Base-by-base conservation (phyloP, 352 stramenopile genomes). In the Globisporangium polare region DNA sequence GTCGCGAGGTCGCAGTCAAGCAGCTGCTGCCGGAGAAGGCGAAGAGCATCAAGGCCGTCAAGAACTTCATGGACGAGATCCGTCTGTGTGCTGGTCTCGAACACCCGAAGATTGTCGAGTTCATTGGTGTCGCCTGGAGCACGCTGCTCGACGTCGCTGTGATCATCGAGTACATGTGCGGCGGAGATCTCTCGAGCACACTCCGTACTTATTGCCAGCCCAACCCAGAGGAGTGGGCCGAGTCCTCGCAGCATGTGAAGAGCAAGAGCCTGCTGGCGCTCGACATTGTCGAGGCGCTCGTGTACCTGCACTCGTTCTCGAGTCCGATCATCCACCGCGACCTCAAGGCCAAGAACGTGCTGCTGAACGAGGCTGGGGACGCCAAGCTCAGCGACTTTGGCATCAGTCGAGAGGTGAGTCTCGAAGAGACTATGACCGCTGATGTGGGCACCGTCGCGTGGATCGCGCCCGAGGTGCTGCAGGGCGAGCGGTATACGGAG, bases 11-110 rank as follows among this genome's bases (percentile, higher is more conserved):
- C 8, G 78, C 68, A 1, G 62, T 86, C 18, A 88, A 88, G 63
- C 73, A 70, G 18, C 62, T 84, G 20, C 45, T 79, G 6, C 71
- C 65, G 13, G 62, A 66, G 2, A 69, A 74, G 15, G 51, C 70
- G 35, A 43, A 71, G 15, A 63, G 59, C 2, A 75, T 60, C 5
- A 46, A 58, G 12, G 53, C 67, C 37, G 27, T 80, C 20, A 56
- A 66, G 51, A 50, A 63, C 35, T 88, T 88, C 43, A 72, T 88
- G 78, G 66, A 86, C 35, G 80, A 90, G 60, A 90, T 92, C 60
- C 80, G 83, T 2, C 56, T 92, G 20, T 86, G 66, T 43, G 75
- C 78, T 2, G 73, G 68, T 31, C 65, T 88, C 15, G 70, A 86
- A 2, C 78, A 88, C 52, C 70, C 67, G 20, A 77, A 80, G 47